A percentile compares a stretch with the other conserved stretches of the same genome.
Evolutionary conservation across 73 alveolate genomes (phyloP).

Genomic region (Paramecium pentaurelia): DNA sequence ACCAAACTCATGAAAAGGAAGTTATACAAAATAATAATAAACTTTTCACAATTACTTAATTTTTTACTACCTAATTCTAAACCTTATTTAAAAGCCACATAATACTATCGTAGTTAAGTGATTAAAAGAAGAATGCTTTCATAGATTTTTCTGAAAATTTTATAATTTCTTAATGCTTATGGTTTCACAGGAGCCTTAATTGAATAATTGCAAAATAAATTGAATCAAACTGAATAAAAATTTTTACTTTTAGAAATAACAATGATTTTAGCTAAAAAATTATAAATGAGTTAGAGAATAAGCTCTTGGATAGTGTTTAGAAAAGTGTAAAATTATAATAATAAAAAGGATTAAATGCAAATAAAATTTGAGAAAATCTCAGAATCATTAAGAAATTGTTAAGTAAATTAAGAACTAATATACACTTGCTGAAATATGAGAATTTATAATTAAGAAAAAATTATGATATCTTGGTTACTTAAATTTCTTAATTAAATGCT

Average conservation of each 20-base stretch:
- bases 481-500: neutral
- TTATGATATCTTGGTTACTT: neutral
- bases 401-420: neutral
- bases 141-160: slow-evolving; percentile 15
- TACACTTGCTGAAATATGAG: neutral
- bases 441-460: neutral
- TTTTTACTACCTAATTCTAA: neutral
- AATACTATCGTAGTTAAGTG: neutral
- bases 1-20: neutral
- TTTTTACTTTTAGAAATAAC: neutral
- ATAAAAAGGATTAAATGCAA: neutral
- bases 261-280: neutral
- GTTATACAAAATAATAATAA: neutral
- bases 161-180: neutral
- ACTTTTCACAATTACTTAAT: neutral
- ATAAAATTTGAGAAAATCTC: neutral
- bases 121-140: neutral
- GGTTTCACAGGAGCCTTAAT: neutral
- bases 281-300: slow-evolving; percentile 3
- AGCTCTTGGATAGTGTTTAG: neutral
- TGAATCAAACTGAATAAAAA: neutral
- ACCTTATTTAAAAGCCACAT: neutral
- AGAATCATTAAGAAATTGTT: neutral
- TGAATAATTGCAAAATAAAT: neutral
- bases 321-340: neutral